Percentiles rank a stretch among this genome's conserved stretches.
Evolutionary conservation across 148 eudicot genomes (phyloP).

Genomic region (Chenopodium quinoa): DNA sequence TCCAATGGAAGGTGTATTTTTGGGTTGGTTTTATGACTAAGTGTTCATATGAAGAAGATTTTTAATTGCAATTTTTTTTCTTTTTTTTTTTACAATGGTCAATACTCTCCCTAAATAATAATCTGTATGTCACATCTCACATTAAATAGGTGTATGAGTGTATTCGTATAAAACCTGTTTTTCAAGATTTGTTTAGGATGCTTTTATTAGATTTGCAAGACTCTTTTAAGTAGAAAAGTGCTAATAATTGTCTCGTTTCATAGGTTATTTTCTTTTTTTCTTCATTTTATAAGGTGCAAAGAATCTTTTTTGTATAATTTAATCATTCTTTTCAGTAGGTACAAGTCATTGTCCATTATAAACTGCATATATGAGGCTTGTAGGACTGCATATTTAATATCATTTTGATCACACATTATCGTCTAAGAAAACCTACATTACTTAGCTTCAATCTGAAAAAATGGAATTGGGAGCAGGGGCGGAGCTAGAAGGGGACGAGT

Average conservation of each 20-base stretch:
- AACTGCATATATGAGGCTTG: not conserved
- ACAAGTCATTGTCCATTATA: not conserved
- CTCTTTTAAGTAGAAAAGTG: not conserved
- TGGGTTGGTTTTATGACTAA: no score
- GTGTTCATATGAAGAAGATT: no score
- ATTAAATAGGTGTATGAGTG: no score
- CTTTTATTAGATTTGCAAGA: not conserved
- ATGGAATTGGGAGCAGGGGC: slow-evolving; percentile 3
- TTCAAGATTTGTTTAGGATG: not conserved
- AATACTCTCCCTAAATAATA: no score
- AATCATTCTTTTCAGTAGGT: not conserved
- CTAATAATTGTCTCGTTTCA: not conserved
- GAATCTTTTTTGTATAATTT: not conserved
- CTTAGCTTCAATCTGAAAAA: not conserved
- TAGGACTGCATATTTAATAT: not conserved
- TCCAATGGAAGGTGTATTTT: no score
- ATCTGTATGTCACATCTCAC: no score
- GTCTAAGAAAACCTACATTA: not conserved
- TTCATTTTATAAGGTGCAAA: not conserved
- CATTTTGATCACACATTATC: not conserved
- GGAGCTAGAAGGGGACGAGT: no score
- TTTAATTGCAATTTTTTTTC: no score
- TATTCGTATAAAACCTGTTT: no score
- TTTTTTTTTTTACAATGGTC: no score
- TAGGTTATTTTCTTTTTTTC: not conserved